phyloP scores from a whole-genome alignment of 768 basidiomycete genomes.

The Sarcomyxa edulis region DNA sequence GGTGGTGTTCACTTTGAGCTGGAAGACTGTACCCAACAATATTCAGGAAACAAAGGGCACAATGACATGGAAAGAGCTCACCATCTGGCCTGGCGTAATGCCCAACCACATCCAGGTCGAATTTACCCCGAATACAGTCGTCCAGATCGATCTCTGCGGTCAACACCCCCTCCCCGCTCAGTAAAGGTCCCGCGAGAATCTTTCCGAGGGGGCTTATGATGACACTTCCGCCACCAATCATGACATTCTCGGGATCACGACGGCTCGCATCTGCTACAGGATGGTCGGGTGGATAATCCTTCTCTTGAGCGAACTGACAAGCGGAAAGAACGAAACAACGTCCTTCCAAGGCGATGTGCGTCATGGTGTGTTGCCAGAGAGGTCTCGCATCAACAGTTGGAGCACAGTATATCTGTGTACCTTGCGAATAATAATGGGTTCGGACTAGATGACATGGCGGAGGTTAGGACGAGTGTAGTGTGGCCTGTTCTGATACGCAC shows the following conservation, averaged over 20 bases:
- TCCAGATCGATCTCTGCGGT: conserved; percentile 56
- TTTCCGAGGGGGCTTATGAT: conserved; percentile 55
- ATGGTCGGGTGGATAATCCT: conserved; percentile 46
- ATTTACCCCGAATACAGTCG: conserved; percentile 51
- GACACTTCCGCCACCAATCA: conserved; percentile 59
- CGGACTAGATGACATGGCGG: conserved; percentile 33
- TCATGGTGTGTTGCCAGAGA: conserved; percentile 53
- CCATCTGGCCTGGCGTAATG: conserved; percentile 59
- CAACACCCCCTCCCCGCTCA: conserved; percentile 45
- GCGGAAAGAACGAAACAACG: conserved; percentile 65
- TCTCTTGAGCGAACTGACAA: conserved; percentile 51
- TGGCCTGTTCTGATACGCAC: conserved; percentile 24
- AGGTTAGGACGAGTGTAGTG: neutral
- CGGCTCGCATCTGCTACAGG: conserved; percentile 31
- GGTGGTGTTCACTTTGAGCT: conserved; percentile 4
- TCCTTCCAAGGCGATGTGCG: conserved; percentile 62
- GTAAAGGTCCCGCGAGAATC: conserved; percentile 55
- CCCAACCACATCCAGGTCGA: conserved; percentile 57
- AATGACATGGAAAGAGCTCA: conserved; percentile 25
- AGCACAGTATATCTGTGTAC: conserved; percentile 58
- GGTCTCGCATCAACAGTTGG: conserved; percentile 61
- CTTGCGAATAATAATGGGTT: conserved; percentile 52
- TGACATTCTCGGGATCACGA: conserved; percentile 39
- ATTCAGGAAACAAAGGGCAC: too few relatives aligned
- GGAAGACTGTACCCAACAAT: too few relatives aligned